phyloP scores from a whole-genome alignment of 2,329 filamentous ascomycete species.

The Bipolaris zeicola region DNA sequence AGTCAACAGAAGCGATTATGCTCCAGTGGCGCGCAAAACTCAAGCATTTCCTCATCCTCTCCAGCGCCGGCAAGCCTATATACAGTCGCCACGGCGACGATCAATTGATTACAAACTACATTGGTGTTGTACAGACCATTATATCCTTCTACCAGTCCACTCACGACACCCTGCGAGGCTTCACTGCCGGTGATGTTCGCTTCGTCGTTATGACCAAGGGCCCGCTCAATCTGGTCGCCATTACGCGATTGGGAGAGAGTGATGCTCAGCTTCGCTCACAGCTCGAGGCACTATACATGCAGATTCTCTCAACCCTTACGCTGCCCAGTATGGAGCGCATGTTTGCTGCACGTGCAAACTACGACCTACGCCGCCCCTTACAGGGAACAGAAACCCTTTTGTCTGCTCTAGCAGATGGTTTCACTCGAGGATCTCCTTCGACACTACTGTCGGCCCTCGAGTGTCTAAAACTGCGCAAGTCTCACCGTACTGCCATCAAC shows the following conservation, averaged over 20 bases:
- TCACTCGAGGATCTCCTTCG: slow-evolving; percentile 89
- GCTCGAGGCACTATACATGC: slow-evolving; percentile 95
- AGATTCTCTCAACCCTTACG: slow-evolving; percentile 93
- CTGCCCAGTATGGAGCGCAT: slow-evolving; percentile 84
- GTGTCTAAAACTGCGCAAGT: slow-evolving; percentile 89
- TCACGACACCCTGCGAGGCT: slow-evolving; percentile 77
- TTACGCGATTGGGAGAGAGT: slow-evolving; percentile 90
- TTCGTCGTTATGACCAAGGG: slow-evolving; percentile 88
- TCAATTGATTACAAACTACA: slow-evolving; percentile 86
- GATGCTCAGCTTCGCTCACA: slow-evolving; percentile 85
- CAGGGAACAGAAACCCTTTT: slow-evolving; percentile 90
- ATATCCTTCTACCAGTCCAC: slow-evolving; percentile 93
- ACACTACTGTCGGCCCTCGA: slow-evolving; percentile 88
- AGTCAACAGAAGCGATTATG: slow-evolving; percentile 57
- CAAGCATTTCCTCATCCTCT: slow-evolving; percentile 97
- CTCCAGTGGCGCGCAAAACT: slow-evolving; percentile 85
- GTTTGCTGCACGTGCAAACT: slow-evolving; percentile 89
- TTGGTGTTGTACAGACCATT: slow-evolving; percentile 94
- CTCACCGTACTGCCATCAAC: slow-evolving; percentile 84
- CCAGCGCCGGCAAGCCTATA: slow-evolving; percentile 94
- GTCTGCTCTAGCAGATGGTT: slow-evolving; percentile 90
- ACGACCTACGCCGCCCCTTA: slow-evolving; percentile 85
- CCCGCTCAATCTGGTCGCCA: slow-evolving; percentile 89
- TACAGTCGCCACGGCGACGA: slow-evolving; percentile 95
- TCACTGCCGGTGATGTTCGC: slow-evolving; percentile 82